Base-by-base conservation (phyloP, 179 eudicot genomes). In the Silene noctiflora region DNA sequence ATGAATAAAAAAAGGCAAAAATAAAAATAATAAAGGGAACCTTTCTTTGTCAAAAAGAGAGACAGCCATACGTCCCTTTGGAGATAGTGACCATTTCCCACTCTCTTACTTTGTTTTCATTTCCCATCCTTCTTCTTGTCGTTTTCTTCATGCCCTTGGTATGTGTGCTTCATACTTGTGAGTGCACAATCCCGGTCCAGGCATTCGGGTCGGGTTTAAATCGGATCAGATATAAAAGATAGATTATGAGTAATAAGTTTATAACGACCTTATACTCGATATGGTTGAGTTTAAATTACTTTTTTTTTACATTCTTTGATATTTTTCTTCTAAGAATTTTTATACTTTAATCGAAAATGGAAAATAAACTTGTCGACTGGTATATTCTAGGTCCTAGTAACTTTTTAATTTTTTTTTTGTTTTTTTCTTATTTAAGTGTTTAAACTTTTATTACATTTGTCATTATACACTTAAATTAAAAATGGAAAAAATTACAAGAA, bases 71-170 rank as follows among this genome's bases (percentile, higher is more conserved):
- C 69, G 86, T 88, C 87, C 75, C 79, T 78, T 69, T 90, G 89
- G 83, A 70, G 89, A 90, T 84, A 91, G 79, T 76, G 91, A 89
- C 89, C 70, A 76, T 68, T 88, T 81, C 89, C 90, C 84, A 85
- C 82, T 89, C 77, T 82, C 29, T 86, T 69, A 35, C 13, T 67
- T 33, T 31, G 24, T 85, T 85, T 81, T 79, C 70, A 81, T 77
- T 86, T 80, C 86, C 71, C 80, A 85, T 79, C 72, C 83, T 81
- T 79, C 67, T 83, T 42, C 75, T 79, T 84, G 87, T 86, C 79
- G 17, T 82, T 74, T 84, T 81, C 13, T 82, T 14, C 75, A 51
- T 51, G 46, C 1, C 85, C 83, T 89, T 53, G 91, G 77, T 66
- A 84, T 87, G 88, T 79, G 96, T 87, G 88, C 79, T 79, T 79